Evolutionary conservation across 257 asterid genomes (phyloP).

Genomic region (Solanum peruvianum): DNA sequence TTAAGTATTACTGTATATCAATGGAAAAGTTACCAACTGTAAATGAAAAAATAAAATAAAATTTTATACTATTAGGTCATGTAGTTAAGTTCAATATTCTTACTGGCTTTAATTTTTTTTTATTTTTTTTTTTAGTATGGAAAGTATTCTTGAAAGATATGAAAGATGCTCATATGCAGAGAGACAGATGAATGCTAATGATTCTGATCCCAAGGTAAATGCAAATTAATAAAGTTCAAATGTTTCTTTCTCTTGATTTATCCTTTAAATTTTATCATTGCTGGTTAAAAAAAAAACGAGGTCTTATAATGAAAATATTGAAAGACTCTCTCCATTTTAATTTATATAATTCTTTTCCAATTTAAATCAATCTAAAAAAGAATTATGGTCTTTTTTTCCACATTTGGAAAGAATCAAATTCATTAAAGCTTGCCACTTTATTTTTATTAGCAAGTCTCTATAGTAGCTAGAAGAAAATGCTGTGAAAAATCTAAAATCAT

Average conservation of each 20-base stretch:
- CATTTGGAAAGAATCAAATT: background rate
- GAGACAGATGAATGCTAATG: constrained; percentile 8
- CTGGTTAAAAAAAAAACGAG: background rate
- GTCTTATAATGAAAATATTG: background rate
- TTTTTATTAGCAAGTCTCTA: background rate
- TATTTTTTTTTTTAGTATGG: constrained; percentile 35
- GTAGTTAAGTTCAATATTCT: background rate
- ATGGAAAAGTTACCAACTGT: background rate
- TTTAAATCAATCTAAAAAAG: too few species aligned
- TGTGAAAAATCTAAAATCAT: background rate
- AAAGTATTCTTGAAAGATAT: constrained; percentile 44
- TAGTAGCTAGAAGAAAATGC: background rate
- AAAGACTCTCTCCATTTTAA: too few species aligned
- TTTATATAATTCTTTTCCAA: background rate
- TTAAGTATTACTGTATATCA: background rate
- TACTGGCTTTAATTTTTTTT: background rate
- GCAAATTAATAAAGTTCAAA: background rate
- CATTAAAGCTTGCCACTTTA: too few species aligned
- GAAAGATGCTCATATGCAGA: constrained; percentile 41
- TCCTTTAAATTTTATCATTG: background rate
- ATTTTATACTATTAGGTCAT: background rate
- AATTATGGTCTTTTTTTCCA: background rate
- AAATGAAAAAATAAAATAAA: background rate
- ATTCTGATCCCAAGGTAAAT: constrained; percentile 31
- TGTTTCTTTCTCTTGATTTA: background rate